Base-by-base conservation (phyloP, 2,329 filamentous ascomycete genomes). In the Colletotrichum sp. region DNA sequence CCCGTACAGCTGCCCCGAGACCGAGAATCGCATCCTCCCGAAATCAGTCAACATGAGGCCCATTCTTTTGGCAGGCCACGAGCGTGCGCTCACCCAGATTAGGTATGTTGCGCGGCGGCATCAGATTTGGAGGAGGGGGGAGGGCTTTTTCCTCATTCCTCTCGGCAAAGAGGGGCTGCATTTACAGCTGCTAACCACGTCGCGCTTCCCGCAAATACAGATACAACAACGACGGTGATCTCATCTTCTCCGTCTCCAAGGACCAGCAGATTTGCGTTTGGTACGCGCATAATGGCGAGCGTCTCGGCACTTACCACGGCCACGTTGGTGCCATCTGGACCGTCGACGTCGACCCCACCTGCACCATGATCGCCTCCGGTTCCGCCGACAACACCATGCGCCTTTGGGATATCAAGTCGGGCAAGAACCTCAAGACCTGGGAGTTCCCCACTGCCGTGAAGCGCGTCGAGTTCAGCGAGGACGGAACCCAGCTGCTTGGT, bases 281-380 rank as follows among this genome's bases (percentile, higher is more conserved):
- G 97, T 98, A 92, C 87, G 93, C 95, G 78, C 95, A 97, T 88
- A 99, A 99, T 86, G 97, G 97, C 87, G 97, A 99, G 90, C 94
- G 97, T 81, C 91, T 98, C 81, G 97, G 97, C 81, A 97, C 96
- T 80, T 99, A 98, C 88, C 93, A 95, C 83, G 97, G 97, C 84
- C 97, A 99, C 87, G 94, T 97, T 85, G 97, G 97, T 87, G 96
- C 97, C 80, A 94, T 99, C 88, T 99, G 97, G 97, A 98, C 97
- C 76, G 94, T 99, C 85, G 97, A 99, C 83, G 93, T 98, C 82
- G 95, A 98, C 87, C 96, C 96, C 77, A 95, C 95, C 81, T 94
- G 93, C 77, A 95, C 94, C 81, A 91, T 99, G 82, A 93, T 98
- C 82, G 97, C 96, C 82, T 97, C 95, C 75, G 97, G 97, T 81